Evolutionary conservation across 2,329 filamentous ascomycete genomes (phyloP).

Genomic region (Clonostachys solani): DNA sequence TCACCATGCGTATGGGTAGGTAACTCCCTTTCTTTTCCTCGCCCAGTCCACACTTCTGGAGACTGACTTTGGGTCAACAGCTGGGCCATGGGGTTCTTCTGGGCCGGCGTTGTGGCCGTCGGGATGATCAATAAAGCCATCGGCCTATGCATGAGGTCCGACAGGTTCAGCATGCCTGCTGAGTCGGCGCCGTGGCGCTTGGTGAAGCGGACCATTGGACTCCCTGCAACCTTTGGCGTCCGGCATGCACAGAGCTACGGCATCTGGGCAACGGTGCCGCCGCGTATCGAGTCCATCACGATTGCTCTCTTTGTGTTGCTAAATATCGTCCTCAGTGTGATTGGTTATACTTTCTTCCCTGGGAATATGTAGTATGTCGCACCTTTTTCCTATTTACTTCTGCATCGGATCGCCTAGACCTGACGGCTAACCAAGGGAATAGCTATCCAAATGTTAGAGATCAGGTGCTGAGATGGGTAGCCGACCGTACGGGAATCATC

Average conservation of each 20-base stretch:
- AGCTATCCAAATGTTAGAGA: conserved; percentile 25
- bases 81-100: conserved; percentile 31
- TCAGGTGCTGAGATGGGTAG: conserved; percentile 47
- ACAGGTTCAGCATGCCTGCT: too few species aligned
- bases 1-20: conserved; percentile 32
- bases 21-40: too few species aligned
- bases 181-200: conserved; percentile 10
- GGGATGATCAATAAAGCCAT: conserved; percentile 14
- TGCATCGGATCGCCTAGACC: conserved; percentile 1
- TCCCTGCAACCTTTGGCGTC: conserved; percentile 38
- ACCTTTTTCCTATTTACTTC: too few species aligned
- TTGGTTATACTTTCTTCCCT: conserved; percentile 28
- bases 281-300: conserved; percentile 34
- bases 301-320: conserved; percentile 28
- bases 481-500: conserved; percentile 61
- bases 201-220: conserved; percentile 22
- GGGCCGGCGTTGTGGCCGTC: conserved; percentile 28
- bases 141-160: too few species aligned
- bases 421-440: conserved; percentile 4
- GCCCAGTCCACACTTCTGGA: too few species aligned
- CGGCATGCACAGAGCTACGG: conserved; percentile 32
- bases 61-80: conserved; percentile 8
- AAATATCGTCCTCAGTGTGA: conserved; percentile 27
- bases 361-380: conserved; percentile 31
- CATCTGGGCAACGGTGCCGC: conserved; percentile 38